A percentile compares a stretch with the other conserved stretches of the same genome.
Conservation (phyloP, 192 early-diverging fungal species). For the Diversispora epigaea region DNA sequence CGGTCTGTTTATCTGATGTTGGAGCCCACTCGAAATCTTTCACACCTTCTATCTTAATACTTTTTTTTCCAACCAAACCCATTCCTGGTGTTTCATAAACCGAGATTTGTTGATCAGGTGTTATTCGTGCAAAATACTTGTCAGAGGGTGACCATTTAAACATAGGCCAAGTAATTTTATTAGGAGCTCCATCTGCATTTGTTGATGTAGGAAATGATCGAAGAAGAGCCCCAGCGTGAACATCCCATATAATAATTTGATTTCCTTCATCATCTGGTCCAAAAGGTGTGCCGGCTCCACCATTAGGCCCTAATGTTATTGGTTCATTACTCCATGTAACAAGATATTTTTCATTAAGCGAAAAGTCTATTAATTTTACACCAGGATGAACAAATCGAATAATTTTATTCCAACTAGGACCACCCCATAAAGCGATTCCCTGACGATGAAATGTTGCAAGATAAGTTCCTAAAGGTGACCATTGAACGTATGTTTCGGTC, state of each 20-base stretch:
- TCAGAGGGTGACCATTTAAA: constrained; percentile 97
- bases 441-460: constrained; percentile 91
- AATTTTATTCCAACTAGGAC: constrained; percentile 86
- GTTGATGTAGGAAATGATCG: constrained; percentile 76
- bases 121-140: constrained; percentile 90
- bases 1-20: constrained; percentile 35
- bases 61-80: constrained; percentile 93
- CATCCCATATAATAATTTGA: constrained; percentile 87
- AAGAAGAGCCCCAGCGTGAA: constrained; percentile 77
- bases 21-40: constrained; percentile 80
- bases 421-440: constrained; percentile 97
- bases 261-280: constrained; percentile 69
- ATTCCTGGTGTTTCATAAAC: constrained; percentile 95
- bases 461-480: constrained; percentile 95
- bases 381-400: constrained; percentile 87
- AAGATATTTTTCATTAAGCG: constrained; percentile 91
- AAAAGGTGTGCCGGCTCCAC: constrained; percentile 68
- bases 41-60: constrained; percentile 79
- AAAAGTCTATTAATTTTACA: constrained; percentile 89
- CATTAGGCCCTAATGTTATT: constrained; percentile 65
- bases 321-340: constrained; percentile 90
- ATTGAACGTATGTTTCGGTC: constrained; percentile 92
- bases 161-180: constrained; percentile 82
- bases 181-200: constrained; percentile 45
- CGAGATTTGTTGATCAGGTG: constrained; percentile 69